These are phyloP conservation scores for Sugiyamaella valdiviana DNA, from an alignment of 805 yeast species.

Conservation along the genomic window DNA sequence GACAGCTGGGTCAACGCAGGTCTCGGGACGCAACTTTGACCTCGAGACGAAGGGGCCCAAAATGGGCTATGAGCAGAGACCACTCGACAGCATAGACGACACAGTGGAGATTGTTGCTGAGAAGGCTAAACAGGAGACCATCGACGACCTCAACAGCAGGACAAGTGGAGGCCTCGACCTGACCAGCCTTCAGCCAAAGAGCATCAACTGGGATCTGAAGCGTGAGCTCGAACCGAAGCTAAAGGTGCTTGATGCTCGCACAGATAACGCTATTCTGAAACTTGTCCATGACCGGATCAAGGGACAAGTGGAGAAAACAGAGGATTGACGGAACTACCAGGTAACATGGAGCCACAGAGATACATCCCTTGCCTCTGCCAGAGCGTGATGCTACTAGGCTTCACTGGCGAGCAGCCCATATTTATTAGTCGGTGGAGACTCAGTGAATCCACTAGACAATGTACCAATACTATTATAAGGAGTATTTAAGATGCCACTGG, in stretches of 20 bases:
- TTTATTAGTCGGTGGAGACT: no score
- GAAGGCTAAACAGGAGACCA: slow-evolving; percentile 26
- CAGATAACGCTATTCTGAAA: slow-evolving; percentile 38
- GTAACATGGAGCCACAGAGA: background rate
- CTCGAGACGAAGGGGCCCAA: slow-evolving; percentile 23
- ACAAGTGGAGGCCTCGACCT: slow-evolving; percentile 19
- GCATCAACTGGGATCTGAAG: slow-evolving; percentile 35
- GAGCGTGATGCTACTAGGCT: no score
- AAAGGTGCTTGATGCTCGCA: slow-evolving; percentile 36
- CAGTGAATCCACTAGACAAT: no score
- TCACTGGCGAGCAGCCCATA: no score
- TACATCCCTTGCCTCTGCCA: no score
- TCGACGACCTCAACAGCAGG: slow-evolving; percentile 22
- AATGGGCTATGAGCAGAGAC: slow-evolving; percentile 26
- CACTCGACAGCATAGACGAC: slow-evolving; percentile 27
- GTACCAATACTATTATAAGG: no score
- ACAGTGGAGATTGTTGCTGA: slow-evolving; percentile 36
- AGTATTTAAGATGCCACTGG: no score
- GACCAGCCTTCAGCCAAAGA: slow-evolving; percentile 23
- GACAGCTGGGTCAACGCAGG: background rate
- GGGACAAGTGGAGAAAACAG: slow-evolving; percentile 1
- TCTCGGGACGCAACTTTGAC: slow-evolving; percentile 26
- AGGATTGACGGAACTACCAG: background rate
- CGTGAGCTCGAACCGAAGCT: slow-evolving; percentile 36
- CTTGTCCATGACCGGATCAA: slow-evolving; percentile 35